phyloP scores from a whole-genome alignment of 257 asterid species.

The Perilla frutescens region DNA sequence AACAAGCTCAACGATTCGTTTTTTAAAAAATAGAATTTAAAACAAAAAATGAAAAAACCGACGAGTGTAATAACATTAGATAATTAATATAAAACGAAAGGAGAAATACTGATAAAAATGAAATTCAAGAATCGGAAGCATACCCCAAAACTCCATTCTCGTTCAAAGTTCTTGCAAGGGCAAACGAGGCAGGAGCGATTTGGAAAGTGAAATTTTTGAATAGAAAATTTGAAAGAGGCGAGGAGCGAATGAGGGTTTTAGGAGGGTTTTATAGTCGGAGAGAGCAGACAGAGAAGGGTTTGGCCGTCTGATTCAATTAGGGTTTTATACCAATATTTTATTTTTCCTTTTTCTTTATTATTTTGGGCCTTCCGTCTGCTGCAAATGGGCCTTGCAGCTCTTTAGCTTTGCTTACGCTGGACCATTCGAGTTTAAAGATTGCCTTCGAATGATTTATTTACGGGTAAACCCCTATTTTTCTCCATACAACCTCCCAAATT shows the following conservation, averaged over 20 bases:
- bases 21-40: too few relatives aligned
- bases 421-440: background rate
- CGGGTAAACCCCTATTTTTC: too few relatives aligned
- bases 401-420: background rate
- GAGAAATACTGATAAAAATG: background rate
- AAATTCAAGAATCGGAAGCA: constrained; percentile 4
- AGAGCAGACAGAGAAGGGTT: constrained; percentile 9
- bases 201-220: background rate
- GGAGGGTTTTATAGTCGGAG: constrained; percentile 37
- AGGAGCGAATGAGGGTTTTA: constrained; percentile 38
- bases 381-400: background rate
- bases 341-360: background rate
- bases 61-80: background rate
- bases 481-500: too few relatives aligned
- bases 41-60: background rate
- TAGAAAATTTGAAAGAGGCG: constrained; percentile 37
- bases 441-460: too few relatives aligned
- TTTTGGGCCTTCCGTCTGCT: background rate
- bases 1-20: too few relatives aligned
- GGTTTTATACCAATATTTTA: constrained; percentile 37
- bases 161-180: background rate
- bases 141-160: constrained; percentile 79
- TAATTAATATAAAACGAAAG: background rate
- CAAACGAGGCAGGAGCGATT: background rate
- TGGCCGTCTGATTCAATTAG: constrained; percentile 22